Evolutionary conservation across 352 stramenopile species (phyloP), one percentile per base, ranked within the genome.

Genomic region (Phytophthora cactorum): DNA sequence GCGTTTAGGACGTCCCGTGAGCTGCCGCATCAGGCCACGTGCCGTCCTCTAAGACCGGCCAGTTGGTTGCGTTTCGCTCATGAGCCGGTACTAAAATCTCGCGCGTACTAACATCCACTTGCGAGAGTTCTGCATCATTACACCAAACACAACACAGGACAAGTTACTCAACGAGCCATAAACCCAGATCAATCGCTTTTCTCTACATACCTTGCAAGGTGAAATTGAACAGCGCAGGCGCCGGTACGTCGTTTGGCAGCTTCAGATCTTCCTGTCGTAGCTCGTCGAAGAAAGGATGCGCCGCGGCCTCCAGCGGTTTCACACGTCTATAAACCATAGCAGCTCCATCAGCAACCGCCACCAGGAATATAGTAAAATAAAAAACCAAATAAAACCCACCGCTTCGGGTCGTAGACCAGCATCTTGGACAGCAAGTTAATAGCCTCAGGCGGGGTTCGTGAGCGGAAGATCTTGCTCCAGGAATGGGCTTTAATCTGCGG

Each of bases 221-320:
- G 80, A 98, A 98, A 81, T 99, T 96, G 84, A 98, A 99, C 11
- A 99, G 75, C 47, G 89, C 82, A 1, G 91, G 90, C 12, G 93
- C 70, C 0, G 88, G 66, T n/a, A 79, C 73, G 38, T 96, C 82
- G 60, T 96, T 89, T 27, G 97, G 97, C 25, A 99, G 75, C 41
- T 75, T 78, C 31, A 95, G 61, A 39, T 74, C 70, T 61, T 92
- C 79, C 68, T 97, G 77, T 46, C 97, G 84, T 28, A 99, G 81
- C 70, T 99, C 98, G 68, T 99, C 97, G 70, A 99, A 99, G 74
- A 99, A 99, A 17, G 93, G 79, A 78, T 99, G 98, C 4, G 90
- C 91, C 52, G 90, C 79, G 22, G 93, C 93, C 61, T 97, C 84
- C 36, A 96, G 62, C n/a, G 92, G 87, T 67, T 89, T 90, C 38